Evolutionary conservation across 2,329 filamentous ascomycete species (phyloP), one percentile per base, ranked within the genome.

Genomic region (Dothiorella sarmentorum): DNA sequence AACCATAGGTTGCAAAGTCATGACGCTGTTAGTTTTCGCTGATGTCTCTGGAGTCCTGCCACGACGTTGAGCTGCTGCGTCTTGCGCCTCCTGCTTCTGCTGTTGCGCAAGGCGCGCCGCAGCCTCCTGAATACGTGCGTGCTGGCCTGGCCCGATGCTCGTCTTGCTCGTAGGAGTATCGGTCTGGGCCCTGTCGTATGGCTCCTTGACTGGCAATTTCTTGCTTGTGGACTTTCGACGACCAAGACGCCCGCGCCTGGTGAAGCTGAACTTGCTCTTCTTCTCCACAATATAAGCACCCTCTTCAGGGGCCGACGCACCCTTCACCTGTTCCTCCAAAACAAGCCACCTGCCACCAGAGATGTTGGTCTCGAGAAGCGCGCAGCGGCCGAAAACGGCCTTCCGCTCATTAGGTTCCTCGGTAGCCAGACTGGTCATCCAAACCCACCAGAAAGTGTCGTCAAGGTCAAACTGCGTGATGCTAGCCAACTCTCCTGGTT

Each of bases 361-460:
- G 61, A 97, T 94, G 13, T 84, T 80, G 0, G 94, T 97, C 73
- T 99, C 94, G 44, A 97, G 83, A 37, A 99, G 82, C 18, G 94
- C 91, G 68, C 94, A 99, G 63, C 94, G 84, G 35, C 94, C 94
- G 71, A 99, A 99, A 0, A 92, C 91, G 5, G 92, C 88, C 71
- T 99, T 99, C 61, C 94, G 85, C 45, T 87, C 82, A 0, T 85
- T 75, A 0, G 92, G 89, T 75, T 99, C 94, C 68, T 99, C 94
- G 0, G 86, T 89, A 1, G 93, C 91, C 67, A 99, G 78, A 79
- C 93, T 97, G 66, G 86, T 95, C 82, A 99, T 97, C 94, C 94
- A 99, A 3, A 97, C 94, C 93, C 94, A 97, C 94, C 94, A 99
- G 73, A 99, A 99, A 1, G 91, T 88, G 71, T 97, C 93, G 66